Percentiles rank a stretch among this genome's conserved stretches.
Evolutionary conservation across 345 rosid species (phyloP).

Genomic region (Corchorus olitorius): DNA sequence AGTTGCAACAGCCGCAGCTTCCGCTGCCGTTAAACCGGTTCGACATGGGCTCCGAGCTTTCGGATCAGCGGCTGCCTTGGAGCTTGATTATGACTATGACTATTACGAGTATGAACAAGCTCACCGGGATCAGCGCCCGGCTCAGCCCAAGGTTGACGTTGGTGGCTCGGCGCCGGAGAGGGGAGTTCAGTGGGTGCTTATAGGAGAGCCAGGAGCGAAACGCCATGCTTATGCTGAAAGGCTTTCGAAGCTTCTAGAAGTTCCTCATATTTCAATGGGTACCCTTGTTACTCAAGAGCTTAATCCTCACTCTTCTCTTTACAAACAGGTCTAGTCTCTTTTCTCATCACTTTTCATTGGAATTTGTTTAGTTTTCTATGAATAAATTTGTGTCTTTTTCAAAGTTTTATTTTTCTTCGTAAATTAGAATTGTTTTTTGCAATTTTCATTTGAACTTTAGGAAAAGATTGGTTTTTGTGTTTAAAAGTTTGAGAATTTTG

Average conservation of each 20-base stretch:
- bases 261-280: slow-evolving; percentile 95
- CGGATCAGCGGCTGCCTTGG: slow-evolving; percentile 68
- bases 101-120: slow-evolving; percentile 39
- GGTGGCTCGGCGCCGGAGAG: slow-evolving; percentile 53
- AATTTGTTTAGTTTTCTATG: background rate
- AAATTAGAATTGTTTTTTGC: background rate
- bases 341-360: background rate
- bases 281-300: slow-evolving; percentile 86
- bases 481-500: background rate
- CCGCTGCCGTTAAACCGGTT: slow-evolving; percentile 18
- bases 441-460: background rate
- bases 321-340: slow-evolving; percentile 69
- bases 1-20: slow-evolving; percentile 22
- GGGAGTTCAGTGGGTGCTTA: slow-evolving; percentile 95
- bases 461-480: background rate
- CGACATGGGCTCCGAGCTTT: slow-evolving; percentile 38
- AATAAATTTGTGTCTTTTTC: background rate
- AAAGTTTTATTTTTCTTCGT: background rate
- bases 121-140: slow-evolving; percentile 15
- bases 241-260: slow-evolving; percentile 78
- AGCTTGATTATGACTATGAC: slow-evolving; percentile 45
- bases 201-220: slow-evolving; percentile 75
- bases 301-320: slow-evolving; percentile 66
- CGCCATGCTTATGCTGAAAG: slow-evolving; percentile 75
- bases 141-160: slow-evolving; percentile 30